Evolutionary conservation across 108 stramenopile species (phyloP).

Genomic region (Cyclotella cryptica): DNA sequence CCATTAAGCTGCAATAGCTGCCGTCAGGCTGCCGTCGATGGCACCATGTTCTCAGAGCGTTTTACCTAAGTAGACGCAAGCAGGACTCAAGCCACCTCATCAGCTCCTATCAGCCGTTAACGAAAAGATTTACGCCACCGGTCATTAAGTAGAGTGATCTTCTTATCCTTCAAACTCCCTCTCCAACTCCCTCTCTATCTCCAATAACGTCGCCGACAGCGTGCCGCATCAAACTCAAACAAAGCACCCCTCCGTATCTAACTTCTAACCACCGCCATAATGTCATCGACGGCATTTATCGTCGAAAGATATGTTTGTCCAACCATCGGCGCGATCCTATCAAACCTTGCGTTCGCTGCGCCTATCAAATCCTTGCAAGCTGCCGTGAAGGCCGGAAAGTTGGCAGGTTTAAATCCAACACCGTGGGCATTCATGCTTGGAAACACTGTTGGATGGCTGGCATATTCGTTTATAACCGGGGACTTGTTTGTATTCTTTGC

Average conservation of each 20-base stretch:
- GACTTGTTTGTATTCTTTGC: constrained; percentile 78
- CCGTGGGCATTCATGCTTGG: constrained; percentile 85
- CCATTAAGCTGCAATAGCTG: too few relatives aligned
- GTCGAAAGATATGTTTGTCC: constrained; percentile 25
- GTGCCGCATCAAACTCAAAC: background rate
- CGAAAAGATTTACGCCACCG: too few relatives aligned
- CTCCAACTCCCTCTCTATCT: too few relatives aligned
- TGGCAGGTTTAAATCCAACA: constrained; percentile 76
- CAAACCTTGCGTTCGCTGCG: constrained; percentile 72
- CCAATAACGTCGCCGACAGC: background rate
- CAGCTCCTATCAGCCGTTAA: too few relatives aligned
- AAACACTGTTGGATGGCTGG: constrained; percentile 60
- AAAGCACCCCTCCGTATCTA: background rate
- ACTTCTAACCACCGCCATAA: background rate
- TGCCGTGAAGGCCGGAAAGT: constrained; percentile 50
- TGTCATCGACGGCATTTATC: constrained; percentile 14
- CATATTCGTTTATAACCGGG: constrained; percentile 57
- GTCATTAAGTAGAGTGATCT: too few relatives aligned
- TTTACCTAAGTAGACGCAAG: too few relatives aligned
- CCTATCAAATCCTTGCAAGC: constrained; percentile 57
- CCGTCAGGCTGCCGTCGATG: too few relatives aligned
- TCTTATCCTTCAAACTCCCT: too few relatives aligned
- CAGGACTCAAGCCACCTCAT: too few relatives aligned
- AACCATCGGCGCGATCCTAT: constrained; percentile 58
- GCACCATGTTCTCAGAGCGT: too few relatives aligned